A percentile compares a stretch with the other conserved stretches of the same genome.
Evolutionary conservation across 2,329 filamentous ascomycete species (phyloP).

Genomic region (Dryadomyces quercus-mongolicae): DNA sequence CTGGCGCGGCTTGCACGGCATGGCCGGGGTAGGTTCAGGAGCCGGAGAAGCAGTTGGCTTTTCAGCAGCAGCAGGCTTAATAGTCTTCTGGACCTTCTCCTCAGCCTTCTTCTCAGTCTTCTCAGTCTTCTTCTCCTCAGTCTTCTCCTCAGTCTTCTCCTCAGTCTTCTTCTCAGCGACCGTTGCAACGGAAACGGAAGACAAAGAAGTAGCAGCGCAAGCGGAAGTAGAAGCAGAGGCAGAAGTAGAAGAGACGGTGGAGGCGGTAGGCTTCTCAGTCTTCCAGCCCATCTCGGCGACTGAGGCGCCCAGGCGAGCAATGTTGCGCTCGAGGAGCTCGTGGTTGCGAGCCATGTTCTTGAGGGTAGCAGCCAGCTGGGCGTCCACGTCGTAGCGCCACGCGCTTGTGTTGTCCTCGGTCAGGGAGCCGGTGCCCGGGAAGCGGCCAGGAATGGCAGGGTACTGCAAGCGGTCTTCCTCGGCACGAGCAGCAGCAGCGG

Average conservation of each 20-base stretch:
- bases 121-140: background rate
- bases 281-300: conserved; percentile 8
- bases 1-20: background rate
- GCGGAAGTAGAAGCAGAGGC: background rate
- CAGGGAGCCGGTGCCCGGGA: background rate
- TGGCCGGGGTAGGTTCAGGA: background rate
- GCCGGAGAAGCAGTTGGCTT: background rate
- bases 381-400: conserved; percentile 4
- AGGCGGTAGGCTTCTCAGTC: background rate
- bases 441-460: conserved; percentile 8
- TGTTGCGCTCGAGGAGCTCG: conserved; percentile 10
- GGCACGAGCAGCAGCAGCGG: background rate
- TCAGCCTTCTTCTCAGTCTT: background rate
- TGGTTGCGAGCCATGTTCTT: conserved; percentile 15
- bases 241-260: background rate
- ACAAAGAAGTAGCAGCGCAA: background rate
- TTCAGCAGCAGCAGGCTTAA: background rate
- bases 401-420: background rate
- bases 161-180: background rate
- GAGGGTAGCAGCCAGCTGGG: conserved; percentile 5
- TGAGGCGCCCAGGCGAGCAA: conserved; percentile 10
- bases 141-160: background rate
- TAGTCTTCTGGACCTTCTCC: background rate
- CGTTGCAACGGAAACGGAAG: background rate
- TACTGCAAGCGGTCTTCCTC: background rate